Percentiles rank a stretch among this genome's conserved stretches.
Evolutionary conservation across 225 moss, liverwort and hornwort genomes (phyloP).

Genomic region (Polytrichum commune): DNA sequence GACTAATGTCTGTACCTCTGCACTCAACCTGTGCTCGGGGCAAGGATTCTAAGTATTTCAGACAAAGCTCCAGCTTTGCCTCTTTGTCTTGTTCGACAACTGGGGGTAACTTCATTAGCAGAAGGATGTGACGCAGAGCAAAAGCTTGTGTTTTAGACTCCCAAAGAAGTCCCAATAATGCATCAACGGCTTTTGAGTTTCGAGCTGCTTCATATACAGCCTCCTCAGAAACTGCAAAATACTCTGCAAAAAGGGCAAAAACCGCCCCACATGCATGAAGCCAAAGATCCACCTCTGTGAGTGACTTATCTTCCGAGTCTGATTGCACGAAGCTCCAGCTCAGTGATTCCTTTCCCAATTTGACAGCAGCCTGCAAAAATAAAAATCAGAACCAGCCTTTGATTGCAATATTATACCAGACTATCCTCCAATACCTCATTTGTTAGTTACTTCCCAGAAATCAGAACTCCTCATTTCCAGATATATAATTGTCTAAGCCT

Average conservation of each 20-base stretch:
- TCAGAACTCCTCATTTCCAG: too few species aligned
- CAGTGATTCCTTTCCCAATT: constrained; percentile 4
- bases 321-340: constrained; percentile 4
- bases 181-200: constrained; percentile 31
- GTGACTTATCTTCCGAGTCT: constrained; percentile 1
- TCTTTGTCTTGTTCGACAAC: constrained; percentile 30
- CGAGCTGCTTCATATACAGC: constrained; percentile 27
- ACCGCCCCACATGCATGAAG: constrained; percentile 29
- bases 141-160: constrained; percentile 30
- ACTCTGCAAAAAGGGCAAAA: constrained; percentile 34
- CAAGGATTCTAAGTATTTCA: constrained; percentile 36
- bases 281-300: constrained; percentile 22
- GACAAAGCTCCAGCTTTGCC: constrained; percentile 38
- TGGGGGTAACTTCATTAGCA: constrained; percentile 42
- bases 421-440: background rate
- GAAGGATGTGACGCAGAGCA: constrained; percentile 36
- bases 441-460: background rate
- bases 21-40: constrained; percentile 38
- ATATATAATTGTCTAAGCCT: too few species aligned
- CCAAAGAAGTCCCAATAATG: constrained; percentile 28
- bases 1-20: constrained; percentile 22
- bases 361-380: constrained; percentile 11
- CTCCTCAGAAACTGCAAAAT: constrained; percentile 30
- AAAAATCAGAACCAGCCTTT: background rate
- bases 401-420: background rate